Conservation (phyloP, 2,329 filamentous ascomycete genomes). For the Cladosporium sp. region DNA sequence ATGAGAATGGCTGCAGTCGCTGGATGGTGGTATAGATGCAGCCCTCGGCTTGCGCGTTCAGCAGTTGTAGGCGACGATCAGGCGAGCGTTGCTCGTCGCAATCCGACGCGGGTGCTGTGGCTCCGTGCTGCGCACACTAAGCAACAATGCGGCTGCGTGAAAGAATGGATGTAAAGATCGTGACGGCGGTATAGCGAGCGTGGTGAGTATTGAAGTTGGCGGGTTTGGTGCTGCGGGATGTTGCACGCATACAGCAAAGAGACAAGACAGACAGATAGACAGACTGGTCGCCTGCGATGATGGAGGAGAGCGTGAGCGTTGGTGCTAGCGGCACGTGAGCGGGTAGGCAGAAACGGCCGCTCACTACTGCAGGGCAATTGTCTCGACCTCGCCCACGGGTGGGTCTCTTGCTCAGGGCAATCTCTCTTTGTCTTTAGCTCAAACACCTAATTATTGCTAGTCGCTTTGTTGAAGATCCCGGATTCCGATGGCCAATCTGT, state of each 20-base stretch:
- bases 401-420: background rate
- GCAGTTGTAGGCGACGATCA: background rate
- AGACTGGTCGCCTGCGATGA: background rate
- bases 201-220: background rate
- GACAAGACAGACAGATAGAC: background rate
- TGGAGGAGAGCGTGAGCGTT: background rate
- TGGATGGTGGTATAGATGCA: background rate
- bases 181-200: slow-evolving; percentile 4
- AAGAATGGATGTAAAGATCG: background rate
- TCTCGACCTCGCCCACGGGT: background rate
- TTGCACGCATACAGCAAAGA: background rate
- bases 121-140: background rate
- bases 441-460: background rate
- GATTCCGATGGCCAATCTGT: background rate
- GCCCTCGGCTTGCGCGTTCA: background rate
- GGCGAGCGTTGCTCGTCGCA: slow-evolving; percentile 5
- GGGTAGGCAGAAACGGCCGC: background rate
- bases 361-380: background rate
- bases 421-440: background rate
- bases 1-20: background rate
- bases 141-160: background rate
- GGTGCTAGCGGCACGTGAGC: slow-evolving; percentile 5
- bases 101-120: slow-evolving; percentile 8
- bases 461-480: background rate
- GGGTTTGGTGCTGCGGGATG: background rate